These are phyloP conservation scores for Hymenoscyphus infarciens DNA, from an alignment of 2,329 filamentous ascomycete species.

Conservation along the genomic window DNA sequence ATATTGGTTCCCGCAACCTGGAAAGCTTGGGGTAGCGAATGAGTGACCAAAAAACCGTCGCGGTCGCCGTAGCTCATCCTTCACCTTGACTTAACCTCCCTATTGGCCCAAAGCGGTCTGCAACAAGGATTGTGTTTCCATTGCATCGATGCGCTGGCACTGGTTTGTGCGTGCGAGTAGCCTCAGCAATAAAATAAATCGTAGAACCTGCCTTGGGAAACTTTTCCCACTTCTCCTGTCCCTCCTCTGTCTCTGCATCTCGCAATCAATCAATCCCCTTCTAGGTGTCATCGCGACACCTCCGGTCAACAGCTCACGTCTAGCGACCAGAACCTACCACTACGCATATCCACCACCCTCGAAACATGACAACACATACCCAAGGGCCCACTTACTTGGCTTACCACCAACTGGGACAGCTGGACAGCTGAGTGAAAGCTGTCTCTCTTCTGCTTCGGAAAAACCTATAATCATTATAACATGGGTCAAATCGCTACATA, in stretches of 20 bases:
- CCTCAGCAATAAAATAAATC: slow-evolving; percentile 13
- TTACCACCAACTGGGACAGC: background rate
- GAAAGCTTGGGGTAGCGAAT: no score
- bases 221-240: slow-evolving; percentile 8
- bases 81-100: background rate
- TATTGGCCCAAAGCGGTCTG: background rate
- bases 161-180: background rate
- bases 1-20: no score
- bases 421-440: slow-evolving; percentile 5
- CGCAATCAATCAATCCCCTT: background rate
- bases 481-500: slow-evolving; percentile 25
- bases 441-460: background rate
- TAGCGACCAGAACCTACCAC: background rate
- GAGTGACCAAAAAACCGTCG: no score
- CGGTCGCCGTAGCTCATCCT: no score
- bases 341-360: background rate
- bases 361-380: slow-evolving; percentile 1
- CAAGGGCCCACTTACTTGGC: background rate
- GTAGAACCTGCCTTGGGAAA: slow-evolving; percentile 10
- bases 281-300: background rate
- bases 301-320: background rate
- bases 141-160: slow-evolving; percentile 11
- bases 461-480: slow-evolving; percentile 12
- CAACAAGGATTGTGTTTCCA: slow-evolving; percentile 9
- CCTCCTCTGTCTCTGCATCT: background rate